A percentile compares a stretch with the other conserved stretches of the same genome.
Evolutionary conservation across 495 filamentous ascomycete genomes (phyloP).

Genomic region (Annulohypoxylon maeteangense): DNA sequence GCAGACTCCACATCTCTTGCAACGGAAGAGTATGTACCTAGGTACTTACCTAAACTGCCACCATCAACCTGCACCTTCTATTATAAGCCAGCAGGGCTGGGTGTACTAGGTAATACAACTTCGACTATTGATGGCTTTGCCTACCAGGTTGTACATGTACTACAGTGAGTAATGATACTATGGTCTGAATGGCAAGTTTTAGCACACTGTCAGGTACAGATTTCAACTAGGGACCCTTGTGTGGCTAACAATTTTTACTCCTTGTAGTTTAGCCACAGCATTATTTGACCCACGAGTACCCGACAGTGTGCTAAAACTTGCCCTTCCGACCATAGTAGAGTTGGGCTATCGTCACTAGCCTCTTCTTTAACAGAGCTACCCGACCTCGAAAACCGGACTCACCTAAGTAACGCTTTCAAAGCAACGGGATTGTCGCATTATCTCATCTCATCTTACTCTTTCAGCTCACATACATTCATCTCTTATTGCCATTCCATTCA

Average conservation of each 20-base stretch:
- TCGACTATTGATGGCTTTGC: not conserved
- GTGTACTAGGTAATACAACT: not conserved
- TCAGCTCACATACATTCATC: not conserved
- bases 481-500: not conserved
- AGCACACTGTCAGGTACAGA: no score
- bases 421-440: conserved; percentile 15
- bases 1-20: conserved; percentile 17
- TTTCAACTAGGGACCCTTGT: no score
- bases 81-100: conserved; percentile 4
- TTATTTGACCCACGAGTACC: no score
- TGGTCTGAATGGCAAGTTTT: no score
- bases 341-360: not conserved
- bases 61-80: conserved; percentile 11
- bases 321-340: no score
- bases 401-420: conserved; percentile 8
- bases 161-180: not conserved
- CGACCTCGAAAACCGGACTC: not conserved
- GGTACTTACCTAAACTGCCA: not conserved
- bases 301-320: no score
- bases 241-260: no score
- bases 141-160: not conserved
- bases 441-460: conserved; percentile 16
- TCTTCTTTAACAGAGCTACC: conserved; percentile 27
- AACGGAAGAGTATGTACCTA: not conserved
- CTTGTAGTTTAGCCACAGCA: no score